A percentile compares a stretch with the other conserved stretches of the same genome.
These are phyloP conservation scores for Whalleya microplaca DNA, from an alignment of 2,329 filamentous ascomycete species.

Conservation along the genomic window DNA sequence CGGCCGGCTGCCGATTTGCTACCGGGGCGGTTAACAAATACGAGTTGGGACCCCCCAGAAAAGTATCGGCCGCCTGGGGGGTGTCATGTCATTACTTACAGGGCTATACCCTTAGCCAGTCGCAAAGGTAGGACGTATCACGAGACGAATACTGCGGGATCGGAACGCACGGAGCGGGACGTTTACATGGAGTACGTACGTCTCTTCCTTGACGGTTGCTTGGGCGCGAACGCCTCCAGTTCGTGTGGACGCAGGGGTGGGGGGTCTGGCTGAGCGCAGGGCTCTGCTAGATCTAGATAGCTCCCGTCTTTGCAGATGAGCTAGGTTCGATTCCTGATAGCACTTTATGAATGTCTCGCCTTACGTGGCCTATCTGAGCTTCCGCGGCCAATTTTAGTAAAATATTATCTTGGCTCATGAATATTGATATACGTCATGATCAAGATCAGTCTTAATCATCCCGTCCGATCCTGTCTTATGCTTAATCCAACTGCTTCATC, in stretches of 20 bases:
- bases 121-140: not conserved
- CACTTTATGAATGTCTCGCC: no score
- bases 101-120: not conserved
- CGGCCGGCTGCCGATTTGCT: not conserved
- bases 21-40: not conserved
- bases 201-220: not conserved
- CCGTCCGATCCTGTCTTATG: no score
- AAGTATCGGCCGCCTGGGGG: not conserved
- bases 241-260: not conserved
- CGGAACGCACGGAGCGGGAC: not conserved
- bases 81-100: not conserved
- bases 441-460: no score
- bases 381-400: not conserved
- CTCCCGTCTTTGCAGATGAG: not conserved
- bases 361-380: no score
- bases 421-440: no score
- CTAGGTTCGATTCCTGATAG: no score
- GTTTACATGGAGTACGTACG: not conserved
- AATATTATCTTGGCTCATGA: not conserved
- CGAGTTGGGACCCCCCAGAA: not conserved
- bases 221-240: not conserved
- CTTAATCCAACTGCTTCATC: no score
- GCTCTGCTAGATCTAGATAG: not conserved
- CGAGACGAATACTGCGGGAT: not conserved
- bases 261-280: no score